Percentiles rank a stretch among this genome's conserved stretches.
phyloP scores from a whole-genome alignment of 139 green algal genomes.

The Marvania coccoides region DNA sequence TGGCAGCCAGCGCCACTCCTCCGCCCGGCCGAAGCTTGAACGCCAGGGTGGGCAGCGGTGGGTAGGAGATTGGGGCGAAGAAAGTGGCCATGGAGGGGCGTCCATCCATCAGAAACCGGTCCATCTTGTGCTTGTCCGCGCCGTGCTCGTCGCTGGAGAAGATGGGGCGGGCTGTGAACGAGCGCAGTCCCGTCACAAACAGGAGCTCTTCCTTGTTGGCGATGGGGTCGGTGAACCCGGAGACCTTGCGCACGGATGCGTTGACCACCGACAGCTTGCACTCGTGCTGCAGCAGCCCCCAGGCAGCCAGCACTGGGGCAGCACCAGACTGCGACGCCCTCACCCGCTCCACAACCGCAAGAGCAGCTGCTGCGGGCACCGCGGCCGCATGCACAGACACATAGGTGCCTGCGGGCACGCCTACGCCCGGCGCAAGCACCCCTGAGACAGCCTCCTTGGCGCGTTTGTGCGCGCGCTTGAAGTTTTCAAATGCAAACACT shows the following conservation, averaged over 20 bases:
- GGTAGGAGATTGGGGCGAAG: conserved; percentile 81
- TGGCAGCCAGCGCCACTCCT: conserved; percentile 8
- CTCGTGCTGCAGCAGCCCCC: conserved; percentile 89
- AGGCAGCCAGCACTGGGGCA: conserved; percentile 45
- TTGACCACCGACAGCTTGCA: conserved; percentile 84
- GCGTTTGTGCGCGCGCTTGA: conserved; percentile 36
- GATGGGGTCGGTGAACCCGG: conserved; percentile 45
- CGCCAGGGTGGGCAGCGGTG: conserved; percentile 76
- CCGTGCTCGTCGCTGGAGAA: conserved; percentile 64
- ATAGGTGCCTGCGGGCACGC: conserved; percentile 51
- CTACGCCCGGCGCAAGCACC: neutral
- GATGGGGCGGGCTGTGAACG: conserved; percentile 50
- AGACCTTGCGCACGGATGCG: conserved; percentile 64
- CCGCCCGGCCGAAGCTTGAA: conserved; percentile 59
- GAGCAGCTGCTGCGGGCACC: conserved; percentile 44
- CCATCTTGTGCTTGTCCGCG: conserved; percentile 89
- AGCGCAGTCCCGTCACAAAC: conserved; percentile 60
- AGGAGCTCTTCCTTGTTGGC: conserved; percentile 80
- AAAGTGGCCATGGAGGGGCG: conserved; percentile 54
- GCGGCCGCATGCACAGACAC: conserved; percentile 56
- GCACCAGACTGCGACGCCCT: conserved; percentile 6
- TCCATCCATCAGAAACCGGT: conserved; percentile 74
- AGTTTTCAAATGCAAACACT: conserved; percentile 94
- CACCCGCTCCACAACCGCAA: conserved; percentile 26
- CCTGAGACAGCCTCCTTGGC: conserved; percentile 19